These are phyloP conservation scores for Amanita molliuscula DNA, from an alignment of 768 basidiomycete genomes.

Conservation along the genomic window DNA sequence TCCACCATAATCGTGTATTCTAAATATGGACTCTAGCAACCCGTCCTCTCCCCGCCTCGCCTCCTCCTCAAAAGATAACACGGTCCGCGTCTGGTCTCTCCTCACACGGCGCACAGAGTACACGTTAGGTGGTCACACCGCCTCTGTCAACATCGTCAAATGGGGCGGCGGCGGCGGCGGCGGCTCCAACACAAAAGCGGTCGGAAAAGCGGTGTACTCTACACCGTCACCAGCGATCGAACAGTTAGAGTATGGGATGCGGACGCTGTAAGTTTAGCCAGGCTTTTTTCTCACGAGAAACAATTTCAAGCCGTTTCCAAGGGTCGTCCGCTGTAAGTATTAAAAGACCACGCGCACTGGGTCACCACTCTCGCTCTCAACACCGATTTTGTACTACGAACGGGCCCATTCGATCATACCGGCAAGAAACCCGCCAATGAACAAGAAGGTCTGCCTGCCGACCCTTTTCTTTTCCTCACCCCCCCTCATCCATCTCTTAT, in stretches of 20 bases:
- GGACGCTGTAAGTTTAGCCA: constrained; percentile 36
- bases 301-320: constrained; percentile 17
- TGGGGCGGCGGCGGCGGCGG: constrained; percentile 99
- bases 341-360: constrained; percentile 98
- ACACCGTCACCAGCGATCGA: constrained; percentile 91
- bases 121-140: constrained; percentile 86
- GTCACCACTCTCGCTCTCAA: constrained; percentile 94
- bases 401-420: constrained; percentile 90
- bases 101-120: constrained; percentile 64
- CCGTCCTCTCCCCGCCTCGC: constrained; percentile 73
- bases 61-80: constrained; percentile 93
- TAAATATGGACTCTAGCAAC: constrained; percentile 40
- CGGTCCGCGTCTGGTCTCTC: constrained; percentile 90
- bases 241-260: constrained; percentile 95
- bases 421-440: constrained; percentile 71
- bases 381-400: constrained; percentile 90
- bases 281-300: background rate
- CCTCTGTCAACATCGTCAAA: constrained; percentile 88
- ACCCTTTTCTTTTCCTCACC: background rate
- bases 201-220: constrained; percentile 51
- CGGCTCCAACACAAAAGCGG: constrained; percentile 25
- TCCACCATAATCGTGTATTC: too few relatives aligned
- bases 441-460: constrained; percentile 53
- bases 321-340: constrained; percentile 74
- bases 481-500: background rate